Percentiles rank a stretch among this genome's conserved stretches.
These are phyloP conservation scores for Osmozyma mogii DNA, from an alignment of 805 yeast species.

Conservation along the genomic window DNA sequence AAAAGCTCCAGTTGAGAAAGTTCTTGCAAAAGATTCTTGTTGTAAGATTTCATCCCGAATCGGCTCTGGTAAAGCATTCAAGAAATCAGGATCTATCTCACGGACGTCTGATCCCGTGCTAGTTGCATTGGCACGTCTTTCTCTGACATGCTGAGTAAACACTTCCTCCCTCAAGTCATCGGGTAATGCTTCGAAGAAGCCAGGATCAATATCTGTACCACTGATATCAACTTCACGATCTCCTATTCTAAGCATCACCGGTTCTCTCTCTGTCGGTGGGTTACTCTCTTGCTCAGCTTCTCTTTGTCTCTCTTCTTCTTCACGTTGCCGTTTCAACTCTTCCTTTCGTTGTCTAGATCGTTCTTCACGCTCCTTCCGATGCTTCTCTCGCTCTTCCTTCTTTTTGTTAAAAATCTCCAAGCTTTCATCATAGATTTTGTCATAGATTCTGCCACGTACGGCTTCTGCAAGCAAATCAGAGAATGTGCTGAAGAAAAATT, in stretches of 20 bases:
- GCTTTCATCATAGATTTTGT: slow-evolving; percentile 43
- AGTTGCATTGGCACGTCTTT: slow-evolving; percentile 55
- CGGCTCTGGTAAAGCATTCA: slow-evolving; percentile 69
- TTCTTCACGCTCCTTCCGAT: slow-evolving; percentile 16
- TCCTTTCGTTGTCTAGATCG: neutral
- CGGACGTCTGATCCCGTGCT: slow-evolving; percentile 37
- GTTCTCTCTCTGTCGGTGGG: slow-evolving; percentile 21
- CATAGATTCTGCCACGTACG: slow-evolving; percentile 4
- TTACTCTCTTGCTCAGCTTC: slow-evolving; percentile 4
- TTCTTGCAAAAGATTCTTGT: slow-evolving; percentile 42
- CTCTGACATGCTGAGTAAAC: slow-evolving; percentile 73
- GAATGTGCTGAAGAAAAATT: slow-evolving; percentile 7
- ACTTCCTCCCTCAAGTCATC: slow-evolving; percentile 93
- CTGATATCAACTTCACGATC: slow-evolving; percentile 76
- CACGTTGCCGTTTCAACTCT: slow-evolving; percentile 10
- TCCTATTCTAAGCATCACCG: slow-evolving; percentile 65
- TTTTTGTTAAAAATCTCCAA: slow-evolving; percentile 24
- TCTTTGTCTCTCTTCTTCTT: slow-evolving; percentile 20
- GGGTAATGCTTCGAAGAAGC: slow-evolving; percentile 81
- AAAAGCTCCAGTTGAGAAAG: slow-evolving; percentile 20
- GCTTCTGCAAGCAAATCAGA: slow-evolving; percentile 2
- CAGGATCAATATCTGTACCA: slow-evolving; percentile 89
- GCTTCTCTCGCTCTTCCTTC: slow-evolving; percentile 19
- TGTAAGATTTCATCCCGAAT: slow-evolving; percentile 57
- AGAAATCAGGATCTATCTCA: slow-evolving; percentile 73